Base-by-base conservation (phyloP, 768 basidiomycete species). In the Infundibulicybe gibba region DNA sequence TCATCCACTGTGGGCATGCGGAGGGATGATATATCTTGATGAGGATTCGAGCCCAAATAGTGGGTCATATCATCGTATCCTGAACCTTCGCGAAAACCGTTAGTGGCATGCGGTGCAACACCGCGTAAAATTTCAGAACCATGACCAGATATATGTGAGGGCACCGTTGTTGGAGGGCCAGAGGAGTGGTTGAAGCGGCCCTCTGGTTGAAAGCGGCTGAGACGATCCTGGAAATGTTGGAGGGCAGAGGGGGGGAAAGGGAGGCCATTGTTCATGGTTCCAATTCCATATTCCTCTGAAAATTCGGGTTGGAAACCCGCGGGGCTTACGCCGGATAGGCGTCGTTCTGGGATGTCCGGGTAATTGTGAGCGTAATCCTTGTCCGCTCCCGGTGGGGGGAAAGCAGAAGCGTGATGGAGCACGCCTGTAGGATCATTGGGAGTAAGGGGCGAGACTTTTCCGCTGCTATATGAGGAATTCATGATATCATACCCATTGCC, bases 371-470 rank as follows among this genome's bases (percentile, higher is more conserved):
- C 65, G 8, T 25, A 25, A 3, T 25, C 25, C 25, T 25, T 25
- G 25, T 25, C 25, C 8, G 25, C 8, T 25, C 25, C 25, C 25
- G 25, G 25, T 4, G 25, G 25, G 33, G 77, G 65, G 57, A 75
- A 88, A 52, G 84, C 83, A 60, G 88, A 86, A 48, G 53, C 67
- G 59, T 77, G 77, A 54, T 81, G 83, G 6, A 88, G 69, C 41
- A 71, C 71, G 48, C 70, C 66, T 50, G 81, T 77, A 37, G 80
- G 69, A 62, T 88, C 87, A 55, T 64, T 82, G 31, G 86, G 85
- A 11, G 85, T 85, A 38, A 87, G 70, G 0, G 88, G 85, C 15
- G 88, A 88, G 42, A 82, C 83, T 64, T 87, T 89, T 51, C 85
- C 86, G 49, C 80, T 83, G 68, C 73, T 76, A 66, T 82, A 80